These are phyloP conservation scores for Dalechampia spathulata DNA, from an alignment of 441 rosid genomes.

Conservation along the genomic window DNA sequence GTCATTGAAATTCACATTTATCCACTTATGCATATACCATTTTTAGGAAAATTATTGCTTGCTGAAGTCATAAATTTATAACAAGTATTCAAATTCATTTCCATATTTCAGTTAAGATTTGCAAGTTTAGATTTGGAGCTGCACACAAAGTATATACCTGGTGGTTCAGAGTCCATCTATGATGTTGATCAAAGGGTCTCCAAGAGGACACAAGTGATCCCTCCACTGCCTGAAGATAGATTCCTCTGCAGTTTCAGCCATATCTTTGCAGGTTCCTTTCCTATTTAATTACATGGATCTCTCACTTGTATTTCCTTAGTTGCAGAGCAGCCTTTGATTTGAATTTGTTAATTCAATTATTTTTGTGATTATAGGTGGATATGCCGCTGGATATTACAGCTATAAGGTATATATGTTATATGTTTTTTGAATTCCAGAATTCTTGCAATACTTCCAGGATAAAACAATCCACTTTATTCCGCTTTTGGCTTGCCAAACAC, in stretches of 20 bases:
- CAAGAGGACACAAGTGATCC: slow-evolving; percentile 61
- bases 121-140: slow-evolving; percentile 78
- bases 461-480: too few species aligned
- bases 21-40: not conserved
- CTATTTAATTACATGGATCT: not conserved
- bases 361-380: slow-evolving; percentile 56
- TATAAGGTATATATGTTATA: slow-evolving; percentile 84
- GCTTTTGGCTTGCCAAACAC: too few species aligned
- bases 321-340: slow-evolving; percentile 5
- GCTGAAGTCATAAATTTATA: too few species aligned
- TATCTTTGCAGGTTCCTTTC: slow-evolving; percentile 65
- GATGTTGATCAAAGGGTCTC: slow-evolving; percentile 77
- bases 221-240: slow-evolving; percentile 76
- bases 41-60: too few species aligned
- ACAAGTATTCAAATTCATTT: slow-evolving; percentile 1
- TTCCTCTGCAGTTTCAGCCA: slow-evolving; percentile 86
- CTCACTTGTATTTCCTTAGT: not conserved
- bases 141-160: slow-evolving; percentile 60
- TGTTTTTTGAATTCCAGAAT: too few species aligned
- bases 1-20: too few species aligned
- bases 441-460: too few species aligned
- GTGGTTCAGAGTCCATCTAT: slow-evolving; percentile 66
- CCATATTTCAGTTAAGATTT: slow-evolving; percentile 54
- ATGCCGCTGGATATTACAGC: slow-evolving; percentile 96
- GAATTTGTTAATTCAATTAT: not conserved